Conservation (phyloP, 495 filamentous ascomycete genomes). For the Elasticomyces elasticus region DNA sequence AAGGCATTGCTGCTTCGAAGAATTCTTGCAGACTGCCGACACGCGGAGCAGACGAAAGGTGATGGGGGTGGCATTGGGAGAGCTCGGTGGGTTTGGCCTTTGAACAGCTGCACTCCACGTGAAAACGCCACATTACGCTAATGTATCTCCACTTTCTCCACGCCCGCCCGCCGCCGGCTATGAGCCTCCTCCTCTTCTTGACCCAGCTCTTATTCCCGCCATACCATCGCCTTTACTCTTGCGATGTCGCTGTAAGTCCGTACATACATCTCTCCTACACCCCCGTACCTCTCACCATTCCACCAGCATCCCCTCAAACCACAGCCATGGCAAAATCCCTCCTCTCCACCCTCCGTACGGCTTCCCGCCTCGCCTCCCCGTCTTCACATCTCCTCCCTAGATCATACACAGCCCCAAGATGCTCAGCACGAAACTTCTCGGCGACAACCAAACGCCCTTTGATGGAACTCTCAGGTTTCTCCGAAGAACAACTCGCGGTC, state of each 20-base stretch:
- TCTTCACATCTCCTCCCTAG: neutral
- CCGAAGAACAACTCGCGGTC: slow-evolving; percentile 58
- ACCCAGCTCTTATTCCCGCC: neutral
- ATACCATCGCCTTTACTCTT: neutral
- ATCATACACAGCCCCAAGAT: neutral
- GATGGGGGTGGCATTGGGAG: neutral
- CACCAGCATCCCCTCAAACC: neutral
- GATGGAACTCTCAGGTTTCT: slow-evolving; percentile 67
- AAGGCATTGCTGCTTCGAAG: neutral
- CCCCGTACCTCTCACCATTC: neutral
- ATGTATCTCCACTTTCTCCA: neutral
- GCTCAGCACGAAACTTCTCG: slow-evolving; percentile 24
- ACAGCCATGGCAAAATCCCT: neutral
- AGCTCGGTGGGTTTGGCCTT: neutral
- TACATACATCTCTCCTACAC: neutral
- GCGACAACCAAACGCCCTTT: slow-evolving; percentile 34
- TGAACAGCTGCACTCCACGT: too few relatives aligned
- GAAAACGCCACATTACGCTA: too few relatives aligned
- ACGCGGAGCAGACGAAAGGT: slow-evolving; percentile 16
- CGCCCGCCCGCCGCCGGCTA: neutral
- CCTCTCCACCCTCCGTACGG: slow-evolving; percentile 1
- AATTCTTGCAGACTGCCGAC: slow-evolving; percentile 2
- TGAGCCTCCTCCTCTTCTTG: neutral
- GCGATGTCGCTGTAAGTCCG: neutral
- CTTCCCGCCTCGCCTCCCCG: neutral